phyloP scores from a whole-genome alignment of 257 asterid species.

The Datura wrightii region DNA sequence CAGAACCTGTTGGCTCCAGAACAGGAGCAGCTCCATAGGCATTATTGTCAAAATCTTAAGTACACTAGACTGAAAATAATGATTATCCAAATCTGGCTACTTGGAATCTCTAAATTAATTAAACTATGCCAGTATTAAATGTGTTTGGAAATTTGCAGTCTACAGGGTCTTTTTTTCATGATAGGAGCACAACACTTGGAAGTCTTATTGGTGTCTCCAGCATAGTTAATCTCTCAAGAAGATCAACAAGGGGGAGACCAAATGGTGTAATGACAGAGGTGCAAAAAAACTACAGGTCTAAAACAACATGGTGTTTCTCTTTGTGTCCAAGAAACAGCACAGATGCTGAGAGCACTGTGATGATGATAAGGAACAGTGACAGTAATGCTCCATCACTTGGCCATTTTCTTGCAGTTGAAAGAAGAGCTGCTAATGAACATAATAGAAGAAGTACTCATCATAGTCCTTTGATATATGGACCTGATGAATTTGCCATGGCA shows the following conservation, averaged over 20 bases:
- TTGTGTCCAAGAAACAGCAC: constrained; percentile 51
- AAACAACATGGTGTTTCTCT: constrained; percentile 49
- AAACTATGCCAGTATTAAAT: background rate
- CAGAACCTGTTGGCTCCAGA: background rate
- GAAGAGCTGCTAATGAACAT: constrained; percentile 51
- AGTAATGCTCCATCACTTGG: constrained; percentile 51
- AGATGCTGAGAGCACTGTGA: constrained; percentile 47
- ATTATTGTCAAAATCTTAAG: background rate
- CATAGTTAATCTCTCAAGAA: constrained; percentile 52
- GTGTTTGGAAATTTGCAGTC: background rate
- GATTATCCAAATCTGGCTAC: background rate
- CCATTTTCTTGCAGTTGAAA: constrained; percentile 59
- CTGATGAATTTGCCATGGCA: constrained; percentile 36
- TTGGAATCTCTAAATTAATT: background rate
- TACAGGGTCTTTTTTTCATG: constrained; percentile 51
- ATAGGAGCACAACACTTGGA: constrained; percentile 59
- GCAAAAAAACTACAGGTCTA: constrained; percentile 42
- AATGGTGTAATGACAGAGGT: constrained; percentile 34
- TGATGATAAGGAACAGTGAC: constrained; percentile 25
- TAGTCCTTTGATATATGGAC: constrained; percentile 43
- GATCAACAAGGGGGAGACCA: constrained; percentile 48
- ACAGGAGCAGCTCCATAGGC: background rate
- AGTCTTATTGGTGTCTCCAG: constrained; percentile 53
- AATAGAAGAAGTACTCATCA: constrained; percentile 38
- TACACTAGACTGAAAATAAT: background rate